Conservation (phyloP, 257 asterid species). For the Mentha longifolia region DNA sequence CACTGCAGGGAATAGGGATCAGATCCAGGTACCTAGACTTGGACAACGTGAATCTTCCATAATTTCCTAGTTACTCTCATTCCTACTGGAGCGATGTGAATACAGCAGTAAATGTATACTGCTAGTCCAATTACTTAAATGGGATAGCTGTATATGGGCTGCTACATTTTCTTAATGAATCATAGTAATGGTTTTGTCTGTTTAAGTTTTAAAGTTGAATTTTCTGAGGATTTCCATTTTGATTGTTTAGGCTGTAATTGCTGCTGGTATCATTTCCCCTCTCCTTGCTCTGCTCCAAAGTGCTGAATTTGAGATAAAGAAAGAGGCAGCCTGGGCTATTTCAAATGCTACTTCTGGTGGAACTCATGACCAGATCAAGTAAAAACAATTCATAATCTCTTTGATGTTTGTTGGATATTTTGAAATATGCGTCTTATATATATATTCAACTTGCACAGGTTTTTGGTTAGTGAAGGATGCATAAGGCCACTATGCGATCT, state of each 20-base stretch:
- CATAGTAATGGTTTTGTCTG: background rate
- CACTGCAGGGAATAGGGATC: slow-evolving; percentile 58
- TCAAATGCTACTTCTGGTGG: slow-evolving; percentile 59
- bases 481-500: slow-evolving; percentile 58
- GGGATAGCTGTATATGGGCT: background rate
- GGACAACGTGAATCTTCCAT: slow-evolving; percentile 5
- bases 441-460: slow-evolving; percentile 37
- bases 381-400: slow-evolving; percentile 3
- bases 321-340: slow-evolving; percentile 63
- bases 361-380: slow-evolving; percentile 56
- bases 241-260: slow-evolving; percentile 50
- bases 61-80: background rate
- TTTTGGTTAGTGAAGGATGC: slow-evolving; percentile 52
- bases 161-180: background rate
- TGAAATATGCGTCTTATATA: background rate
- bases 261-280: slow-evolving; percentile 47
- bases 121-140: background rate
- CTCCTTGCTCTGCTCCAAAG: slow-evolving; percentile 46
- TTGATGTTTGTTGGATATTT: background rate
- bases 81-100: background rate
- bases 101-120: background rate
- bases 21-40: slow-evolving; percentile 44
- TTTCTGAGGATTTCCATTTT: slow-evolving; percentile 12
- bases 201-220: background rate
- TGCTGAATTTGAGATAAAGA: slow-evolving; percentile 59